Evolutionary conservation across 768 basidiomycete species (phyloP).

Genomic region (Boletus sp.): DNA sequence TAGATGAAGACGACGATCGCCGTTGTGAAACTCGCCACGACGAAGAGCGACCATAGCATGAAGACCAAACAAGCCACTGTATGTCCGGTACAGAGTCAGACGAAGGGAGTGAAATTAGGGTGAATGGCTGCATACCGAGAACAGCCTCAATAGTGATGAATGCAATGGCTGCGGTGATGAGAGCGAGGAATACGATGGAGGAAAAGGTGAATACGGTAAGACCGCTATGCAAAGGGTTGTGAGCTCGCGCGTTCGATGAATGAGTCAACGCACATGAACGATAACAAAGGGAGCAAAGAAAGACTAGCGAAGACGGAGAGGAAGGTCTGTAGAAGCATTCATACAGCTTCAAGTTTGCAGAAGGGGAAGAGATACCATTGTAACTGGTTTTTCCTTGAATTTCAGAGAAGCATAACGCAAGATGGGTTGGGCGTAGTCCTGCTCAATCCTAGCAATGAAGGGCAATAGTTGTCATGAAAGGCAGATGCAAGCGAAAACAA

Average conservation of each 20-base stretch:
- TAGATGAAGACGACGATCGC: conserved; percentile 31
- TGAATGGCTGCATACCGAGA: conserved; percentile 23
- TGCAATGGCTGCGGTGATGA: conserved; percentile 33
- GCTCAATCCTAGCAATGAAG: conserved; percentile 38
- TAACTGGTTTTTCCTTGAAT: conserved; percentile 25
- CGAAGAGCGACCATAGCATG: conserved; percentile 31
- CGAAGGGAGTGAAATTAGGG: neutral
- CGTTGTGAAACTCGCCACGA: conserved; percentile 36
- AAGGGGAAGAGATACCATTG: conserved; percentile 19
- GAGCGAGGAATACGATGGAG: conserved; percentile 37
- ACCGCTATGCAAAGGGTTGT: conserved; percentile 16
- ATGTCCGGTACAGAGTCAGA: conserved; percentile 1
- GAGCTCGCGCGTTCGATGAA: conserved; percentile 7
- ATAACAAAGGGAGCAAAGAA: conserved; percentile 33
- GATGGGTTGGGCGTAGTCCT: conserved; percentile 43
- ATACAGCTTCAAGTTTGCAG: neutral
- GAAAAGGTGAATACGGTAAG: conserved; percentile 37
- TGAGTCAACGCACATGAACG: conserved; percentile 39
- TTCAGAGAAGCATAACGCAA: conserved; percentile 20
- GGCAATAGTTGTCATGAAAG: neutral
- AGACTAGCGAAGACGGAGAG: conserved; percentile 39
- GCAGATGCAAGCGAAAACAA: neutral
- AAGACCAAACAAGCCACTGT: conserved; percentile 37
- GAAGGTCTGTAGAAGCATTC: conserved; percentile 37
- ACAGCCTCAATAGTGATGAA: conserved; percentile 32